phyloP scores from a whole-genome alignment of 2,329 filamentous ascomycete species.

The Pseudophaeomoniella oleicola region DNA sequence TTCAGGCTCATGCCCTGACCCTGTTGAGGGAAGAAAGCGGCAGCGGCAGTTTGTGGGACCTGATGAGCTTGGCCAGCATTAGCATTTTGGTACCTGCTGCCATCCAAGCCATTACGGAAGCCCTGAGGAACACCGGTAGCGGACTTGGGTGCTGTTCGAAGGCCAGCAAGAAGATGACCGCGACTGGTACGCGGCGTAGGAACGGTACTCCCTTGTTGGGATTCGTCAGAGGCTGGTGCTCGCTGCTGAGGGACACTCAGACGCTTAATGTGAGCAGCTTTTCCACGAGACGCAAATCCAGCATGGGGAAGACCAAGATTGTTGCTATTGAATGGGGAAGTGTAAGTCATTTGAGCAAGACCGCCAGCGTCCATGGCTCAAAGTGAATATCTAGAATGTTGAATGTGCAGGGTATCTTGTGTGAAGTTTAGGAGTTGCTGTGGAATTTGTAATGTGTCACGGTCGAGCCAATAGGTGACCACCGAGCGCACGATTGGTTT shows the following conservation, averaged over 20 bases:
- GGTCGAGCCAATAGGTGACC: no score
- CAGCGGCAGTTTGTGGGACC: slow-evolving; percentile 46
- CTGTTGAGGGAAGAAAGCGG: slow-evolving; percentile 35
- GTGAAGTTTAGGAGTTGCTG: background rate
- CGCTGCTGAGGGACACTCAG: slow-evolving; percentile 66
- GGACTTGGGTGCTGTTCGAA: slow-evolving; percentile 86
- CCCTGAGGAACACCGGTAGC: slow-evolving; percentile 55
- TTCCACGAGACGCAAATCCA: slow-evolving; percentile 72
- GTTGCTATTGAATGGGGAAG: slow-evolving; percentile 52
- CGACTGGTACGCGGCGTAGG: slow-evolving; percentile 86
- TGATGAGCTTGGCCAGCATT: slow-evolving; percentile 27
- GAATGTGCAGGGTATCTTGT: background rate
- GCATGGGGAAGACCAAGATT: slow-evolving; percentile 62
- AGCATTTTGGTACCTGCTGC: slow-evolving; percentile 27
- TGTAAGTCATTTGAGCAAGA: slow-evolving; percentile 98
- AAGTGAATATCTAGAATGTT: background rate
- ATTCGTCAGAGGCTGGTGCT: slow-evolving; percentile 53
- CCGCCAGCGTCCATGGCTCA: slow-evolving; percentile 72
- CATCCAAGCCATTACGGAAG: slow-evolving; percentile 33
- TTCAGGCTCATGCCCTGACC: slow-evolving; percentile 22
- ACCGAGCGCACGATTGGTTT: no score
- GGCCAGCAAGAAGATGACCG: slow-evolving; percentile 81
- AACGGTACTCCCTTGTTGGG: slow-evolving; percentile 48
- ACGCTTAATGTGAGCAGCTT: slow-evolving; percentile 79
- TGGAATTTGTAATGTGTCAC: background rate